A percentile compares a stretch with the other conserved stretches of the same genome.
phyloP scores from a whole-genome alignment of 345 rosid species.

The Citrus maxima region DNA sequence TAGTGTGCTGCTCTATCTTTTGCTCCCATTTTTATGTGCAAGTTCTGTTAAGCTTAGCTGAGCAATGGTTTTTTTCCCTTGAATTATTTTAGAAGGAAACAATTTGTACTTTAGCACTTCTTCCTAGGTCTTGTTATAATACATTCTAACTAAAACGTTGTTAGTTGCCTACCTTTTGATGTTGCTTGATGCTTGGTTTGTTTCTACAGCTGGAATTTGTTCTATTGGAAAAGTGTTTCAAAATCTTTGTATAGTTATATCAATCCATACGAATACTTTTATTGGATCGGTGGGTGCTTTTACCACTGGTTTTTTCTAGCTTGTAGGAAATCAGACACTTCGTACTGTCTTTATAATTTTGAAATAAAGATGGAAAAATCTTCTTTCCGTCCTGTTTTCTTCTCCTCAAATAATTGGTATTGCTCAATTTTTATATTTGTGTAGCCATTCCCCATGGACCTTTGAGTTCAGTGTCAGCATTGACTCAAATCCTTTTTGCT shows the following conservation, averaged over 20 bases:
- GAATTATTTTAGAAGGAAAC: not conserved
- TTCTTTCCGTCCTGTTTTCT: not conserved
- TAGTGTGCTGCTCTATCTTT: not conserved
- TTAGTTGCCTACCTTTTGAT: no score
- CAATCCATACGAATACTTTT: not conserved
- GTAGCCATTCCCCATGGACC: not conserved
- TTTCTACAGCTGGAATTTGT: not conserved
- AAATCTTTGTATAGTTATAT: not conserved
- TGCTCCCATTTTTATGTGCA: not conserved
- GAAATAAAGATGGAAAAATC: not conserved
- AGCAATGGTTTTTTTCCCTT: not conserved
- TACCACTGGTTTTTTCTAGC: not conserved
- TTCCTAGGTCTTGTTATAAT: not conserved
- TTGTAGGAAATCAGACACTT: not conserved
- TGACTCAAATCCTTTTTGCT: not conserved
- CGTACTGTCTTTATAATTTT: not conserved
- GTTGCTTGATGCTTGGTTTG: not conserved
- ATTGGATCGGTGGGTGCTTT: not conserved
- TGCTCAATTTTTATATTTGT: conserved; percentile 45
- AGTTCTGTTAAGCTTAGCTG: not conserved
- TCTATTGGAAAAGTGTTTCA: not conserved
- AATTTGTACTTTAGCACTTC: not conserved
- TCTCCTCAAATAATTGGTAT: not conserved
- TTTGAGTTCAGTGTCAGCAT: not conserved
- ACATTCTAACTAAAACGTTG: not conserved